Evolutionary conservation across 495 filamentous ascomycete species (phyloP).

Genomic region (Diplogelasinospora grovesii): DNA sequence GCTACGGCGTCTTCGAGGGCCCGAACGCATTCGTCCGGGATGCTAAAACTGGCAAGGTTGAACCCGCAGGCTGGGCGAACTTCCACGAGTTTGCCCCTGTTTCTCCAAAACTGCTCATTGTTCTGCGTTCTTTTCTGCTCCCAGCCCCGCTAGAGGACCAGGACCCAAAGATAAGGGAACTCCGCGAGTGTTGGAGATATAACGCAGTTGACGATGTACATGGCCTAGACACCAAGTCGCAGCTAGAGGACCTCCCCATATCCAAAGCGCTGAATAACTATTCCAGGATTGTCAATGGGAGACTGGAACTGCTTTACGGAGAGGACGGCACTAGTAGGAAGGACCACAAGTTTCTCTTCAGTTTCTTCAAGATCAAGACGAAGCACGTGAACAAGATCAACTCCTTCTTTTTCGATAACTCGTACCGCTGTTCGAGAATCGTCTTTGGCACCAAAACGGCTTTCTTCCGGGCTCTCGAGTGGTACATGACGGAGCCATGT

Average conservation of each 20-base stretch:
- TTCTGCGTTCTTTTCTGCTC: conserved; percentile 30
- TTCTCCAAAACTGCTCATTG: conserved; percentile 43
- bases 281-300: conserved; percentile 22
- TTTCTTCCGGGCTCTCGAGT: conserved; percentile 25
- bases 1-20: conserved; percentile 43
- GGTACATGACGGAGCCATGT: conserved; percentile 20
- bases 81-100: conserved; percentile 42
- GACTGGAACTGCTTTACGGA: conserved; percentile 7
- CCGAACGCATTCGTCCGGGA: conserved; percentile 19
- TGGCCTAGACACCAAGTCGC: conserved; percentile 7
- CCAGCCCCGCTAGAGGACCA: conserved; percentile 22
- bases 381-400: conserved; percentile 39
- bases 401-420: conserved; percentile 34
- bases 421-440: conserved; percentile 14
- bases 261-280: conserved; percentile 34
- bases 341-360: conserved; percentile 35
- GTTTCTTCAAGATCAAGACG: conserved; percentile 28
- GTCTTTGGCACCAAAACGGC: conserved; percentile 19
- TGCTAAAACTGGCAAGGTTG: conserved; percentile 18
- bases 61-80: background rate
- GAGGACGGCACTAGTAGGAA: conserved; percentile 8
- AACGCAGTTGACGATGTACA: conserved; percentile 8
- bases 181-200: conserved; percentile 2
- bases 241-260: conserved; percentile 34
- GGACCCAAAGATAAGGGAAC: conserved; percentile 4